These are phyloP conservation scores for Magnaporthiopsis rhizophila DNA, from an alignment of 2,329 filamentous ascomycete species.

Conservation along the genomic window DNA sequence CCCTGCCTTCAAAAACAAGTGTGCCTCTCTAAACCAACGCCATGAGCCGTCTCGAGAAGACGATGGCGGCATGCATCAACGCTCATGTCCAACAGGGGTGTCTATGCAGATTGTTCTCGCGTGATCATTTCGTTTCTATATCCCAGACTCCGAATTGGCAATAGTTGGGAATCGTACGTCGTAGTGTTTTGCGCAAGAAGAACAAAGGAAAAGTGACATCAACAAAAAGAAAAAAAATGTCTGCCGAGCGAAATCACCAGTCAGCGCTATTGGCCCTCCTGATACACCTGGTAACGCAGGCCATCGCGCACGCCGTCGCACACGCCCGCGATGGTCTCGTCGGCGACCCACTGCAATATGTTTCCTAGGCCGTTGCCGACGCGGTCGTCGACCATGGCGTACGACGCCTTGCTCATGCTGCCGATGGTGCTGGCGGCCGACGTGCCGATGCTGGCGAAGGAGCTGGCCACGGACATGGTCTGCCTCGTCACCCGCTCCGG, in stretches of 20 bases:
- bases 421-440: conserved; percentile 7
- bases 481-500: conserved; percentile 5
- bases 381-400: conserved; percentile 7
- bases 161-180: neutral
- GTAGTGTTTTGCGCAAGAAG: neutral
- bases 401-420: conserved; percentile 7
- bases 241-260: neutral
- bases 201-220: neutral
- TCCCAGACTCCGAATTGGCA: no score
- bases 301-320: conserved; percentile 7
- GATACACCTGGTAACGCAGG: conserved; percentile 1
- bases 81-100: neutral
- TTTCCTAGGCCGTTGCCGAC: conserved; percentile 4
- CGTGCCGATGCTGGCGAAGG: conserved; percentile 7
- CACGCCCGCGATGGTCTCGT: conserved; percentile 7
- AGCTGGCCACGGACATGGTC: conserved; percentile 6
- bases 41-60: neutral
- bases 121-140: neutral
- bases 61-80: neutral
- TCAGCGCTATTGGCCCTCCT: neutral
- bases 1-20: neutral
- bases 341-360: conserved; percentile 5
- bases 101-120: neutral
- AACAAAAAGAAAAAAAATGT: neutral
- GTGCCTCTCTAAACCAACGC: neutral